Percentiles rank a stretch among this genome's conserved stretches.
Conservation (phyloP, 139 green algal genomes). For the Micractinium conductrix region DNA sequence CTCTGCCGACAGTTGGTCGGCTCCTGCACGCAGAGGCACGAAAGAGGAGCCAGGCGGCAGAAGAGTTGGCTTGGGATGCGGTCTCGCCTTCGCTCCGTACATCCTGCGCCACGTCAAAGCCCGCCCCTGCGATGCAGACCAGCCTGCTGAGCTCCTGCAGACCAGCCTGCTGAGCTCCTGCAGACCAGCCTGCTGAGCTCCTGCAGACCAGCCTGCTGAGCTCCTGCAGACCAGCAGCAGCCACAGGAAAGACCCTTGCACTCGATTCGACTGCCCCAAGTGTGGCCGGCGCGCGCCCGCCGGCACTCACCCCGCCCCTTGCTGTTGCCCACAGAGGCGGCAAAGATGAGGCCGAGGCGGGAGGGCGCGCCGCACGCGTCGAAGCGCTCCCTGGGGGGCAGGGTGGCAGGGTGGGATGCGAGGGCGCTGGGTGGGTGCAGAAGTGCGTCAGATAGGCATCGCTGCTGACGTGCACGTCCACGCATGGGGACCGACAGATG, state of each 20-base stretch:
- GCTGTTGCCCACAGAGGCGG: slow-evolving; percentile 41
- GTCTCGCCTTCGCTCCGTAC: too few relatives aligned
- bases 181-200: too few relatives aligned
- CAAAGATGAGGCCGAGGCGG: slow-evolving; percentile 40
- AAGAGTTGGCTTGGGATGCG: too few relatives aligned
- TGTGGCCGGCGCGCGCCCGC: too few relatives aligned
- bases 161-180: too few relatives aligned
- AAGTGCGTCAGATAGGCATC: not conserved
- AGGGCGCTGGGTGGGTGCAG: not conserved
- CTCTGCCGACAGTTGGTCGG: slow-evolving; percentile 37
- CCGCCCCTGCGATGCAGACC: too few relatives aligned
- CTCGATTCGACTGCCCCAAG: too few relatives aligned
- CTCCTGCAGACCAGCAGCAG: not conserved
- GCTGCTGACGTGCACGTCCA: not conserved
- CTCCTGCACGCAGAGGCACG: not conserved
- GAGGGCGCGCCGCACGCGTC: slow-evolving; percentile 32
- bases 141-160: too few relatives aligned
- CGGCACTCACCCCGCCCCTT: slow-evolving; percentile 41
- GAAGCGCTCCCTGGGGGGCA: slow-evolving; percentile 29
- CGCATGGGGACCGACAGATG: not conserved
- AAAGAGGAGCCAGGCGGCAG: not conserved
- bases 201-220: too few relatives aligned
- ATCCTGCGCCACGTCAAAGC: too few relatives aligned
- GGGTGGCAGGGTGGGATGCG: not conserved
- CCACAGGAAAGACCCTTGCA: too few relatives aligned